These are phyloP conservation scores for Novakomyces olei DNA, from an alignment of 805 yeast species.

Conservation along the genomic window DNA sequence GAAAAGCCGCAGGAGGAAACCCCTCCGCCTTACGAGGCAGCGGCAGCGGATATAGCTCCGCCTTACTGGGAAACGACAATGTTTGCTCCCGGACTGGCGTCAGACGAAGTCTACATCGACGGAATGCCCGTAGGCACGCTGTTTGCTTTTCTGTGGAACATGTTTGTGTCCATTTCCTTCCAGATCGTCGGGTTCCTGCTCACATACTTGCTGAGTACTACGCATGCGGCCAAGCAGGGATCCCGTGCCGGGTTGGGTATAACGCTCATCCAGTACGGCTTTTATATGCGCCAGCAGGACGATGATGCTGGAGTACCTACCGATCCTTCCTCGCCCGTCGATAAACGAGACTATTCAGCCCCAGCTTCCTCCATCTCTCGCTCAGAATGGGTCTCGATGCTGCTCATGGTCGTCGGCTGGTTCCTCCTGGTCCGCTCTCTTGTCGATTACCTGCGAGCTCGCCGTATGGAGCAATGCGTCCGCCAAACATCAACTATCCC, in stretches of 20 bases:
- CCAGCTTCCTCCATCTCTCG: too few species aligned
- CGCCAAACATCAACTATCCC: background rate
- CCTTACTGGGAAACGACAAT: conserved; percentile 91
- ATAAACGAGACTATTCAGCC: too few species aligned
- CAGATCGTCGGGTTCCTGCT: conserved; percentile 83
- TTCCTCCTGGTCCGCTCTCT: background rate
- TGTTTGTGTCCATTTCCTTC: conserved; percentile 65
- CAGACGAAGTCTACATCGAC: conserved; percentile 80
- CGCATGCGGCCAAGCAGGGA: conserved; percentile 94
- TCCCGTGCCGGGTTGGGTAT: conserved; percentile 79
- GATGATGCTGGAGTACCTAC: too few species aligned
- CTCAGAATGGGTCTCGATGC: background rate
- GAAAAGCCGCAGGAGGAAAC: conserved; percentile 11
- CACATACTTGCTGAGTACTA: conserved; percentile 77
- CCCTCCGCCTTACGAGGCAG: conserved; percentile 55
- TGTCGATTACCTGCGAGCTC: background rate
- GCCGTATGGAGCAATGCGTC: background rate
- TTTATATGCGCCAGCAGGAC: too few species aligned
- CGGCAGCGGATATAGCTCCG: conserved; percentile 81
- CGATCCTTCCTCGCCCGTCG: too few species aligned
- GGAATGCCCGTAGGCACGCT: conserved; percentile 88
- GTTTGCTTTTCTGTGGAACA: conserved; percentile 78
- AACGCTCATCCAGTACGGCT: conserved; percentile 55
- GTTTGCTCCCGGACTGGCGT: conserved; percentile 45
- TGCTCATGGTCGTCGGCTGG: background rate